Conservation (phyloP, 1,139 yeast genomes). For the Candida frijolesensis region DNA sequence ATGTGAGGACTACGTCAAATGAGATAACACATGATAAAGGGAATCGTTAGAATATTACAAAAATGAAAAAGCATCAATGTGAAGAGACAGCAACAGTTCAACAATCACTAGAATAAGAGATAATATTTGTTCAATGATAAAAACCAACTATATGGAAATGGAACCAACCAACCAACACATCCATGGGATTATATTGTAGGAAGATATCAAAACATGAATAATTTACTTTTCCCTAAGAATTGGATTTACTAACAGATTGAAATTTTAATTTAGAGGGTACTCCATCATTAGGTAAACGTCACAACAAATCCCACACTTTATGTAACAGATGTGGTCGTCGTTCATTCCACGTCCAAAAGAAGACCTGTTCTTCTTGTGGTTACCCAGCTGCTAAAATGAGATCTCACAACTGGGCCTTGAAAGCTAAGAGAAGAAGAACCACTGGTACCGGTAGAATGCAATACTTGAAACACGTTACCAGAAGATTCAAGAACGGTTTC, state of each 20-base stretch:
- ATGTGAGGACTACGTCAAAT: neutral
- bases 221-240: neutral
- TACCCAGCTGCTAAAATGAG: slow-evolving; percentile 99
- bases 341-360: slow-evolving; percentile 99
- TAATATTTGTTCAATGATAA: too few species aligned
- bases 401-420: slow-evolving; percentile 98
- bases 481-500: slow-evolving; percentile 99
- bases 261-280: slow-evolving; percentile 79
- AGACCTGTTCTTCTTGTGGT: slow-evolving; percentile 98
- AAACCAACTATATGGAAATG: too few species aligned
- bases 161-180: too few species aligned
- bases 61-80: too few species aligned
- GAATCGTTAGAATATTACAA: too few species aligned
- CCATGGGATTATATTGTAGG: neutral
- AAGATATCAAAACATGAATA: neutral
- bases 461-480: slow-evolving; percentile 93
- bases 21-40: too few species aligned
- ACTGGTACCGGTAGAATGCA: slow-evolving; percentile 99
- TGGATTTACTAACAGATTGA: slow-evolving; percentile 13
- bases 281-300: slow-evolving; percentile 99
- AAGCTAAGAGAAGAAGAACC: slow-evolving; percentile 99
- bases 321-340: slow-evolving; percentile 99
- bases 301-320: slow-evolving; percentile 99
- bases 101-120: too few species aligned
- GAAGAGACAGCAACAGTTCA: too few species aligned